Conservation (phyloP, 2,329 filamentous ascomycete species). For the Xenoacremonium recifei region DNA sequence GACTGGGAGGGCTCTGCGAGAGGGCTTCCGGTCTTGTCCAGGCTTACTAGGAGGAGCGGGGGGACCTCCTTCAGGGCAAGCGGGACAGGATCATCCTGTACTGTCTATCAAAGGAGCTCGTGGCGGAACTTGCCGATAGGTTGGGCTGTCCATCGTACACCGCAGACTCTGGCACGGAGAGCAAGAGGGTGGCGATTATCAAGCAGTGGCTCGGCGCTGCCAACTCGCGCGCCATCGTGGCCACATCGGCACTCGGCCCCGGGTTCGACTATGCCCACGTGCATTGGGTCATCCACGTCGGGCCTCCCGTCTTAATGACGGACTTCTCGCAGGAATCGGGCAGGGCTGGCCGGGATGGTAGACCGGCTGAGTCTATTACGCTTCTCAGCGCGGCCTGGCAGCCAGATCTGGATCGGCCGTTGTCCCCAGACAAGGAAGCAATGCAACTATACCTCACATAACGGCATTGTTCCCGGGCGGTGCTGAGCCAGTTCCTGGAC, state of each 20-base stretch:
- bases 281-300: slow-evolving; percentile 2
- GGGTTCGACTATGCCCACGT: slow-evolving; percentile 6
- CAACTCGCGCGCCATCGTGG: slow-evolving; percentile 2
- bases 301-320: slow-evolving; percentile 1
- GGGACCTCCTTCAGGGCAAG: not conserved
- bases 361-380: slow-evolving; percentile 1
- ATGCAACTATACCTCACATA: slow-evolving; percentile 9
- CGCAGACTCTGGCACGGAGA: not conserved
- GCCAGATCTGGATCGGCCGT: not conserved
- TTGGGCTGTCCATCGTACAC: slow-evolving; percentile 3
- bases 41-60: not conserved
- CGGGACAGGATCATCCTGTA: not conserved
- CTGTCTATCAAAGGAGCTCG: slow-evolving; percentile 1
- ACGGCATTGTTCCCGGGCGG: not conserved
- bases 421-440: slow-evolving; percentile 1
- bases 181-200: slow-evolving; percentile 2
- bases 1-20: slow-evolving; percentile 1
- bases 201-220: not conserved
- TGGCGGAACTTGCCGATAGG: not conserved
- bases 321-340: slow-evolving; percentile 6
- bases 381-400: slow-evolving; percentile 2
- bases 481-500: slow-evolving; percentile 7
- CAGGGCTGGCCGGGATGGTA: slow-evolving; percentile 2
- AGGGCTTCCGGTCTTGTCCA: not conserved
- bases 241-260: slow-evolving; percentile 2